phyloP scores from a whole-genome alignment of 768 basidiomycete genomes.

The Mycena haematopus region DNA sequence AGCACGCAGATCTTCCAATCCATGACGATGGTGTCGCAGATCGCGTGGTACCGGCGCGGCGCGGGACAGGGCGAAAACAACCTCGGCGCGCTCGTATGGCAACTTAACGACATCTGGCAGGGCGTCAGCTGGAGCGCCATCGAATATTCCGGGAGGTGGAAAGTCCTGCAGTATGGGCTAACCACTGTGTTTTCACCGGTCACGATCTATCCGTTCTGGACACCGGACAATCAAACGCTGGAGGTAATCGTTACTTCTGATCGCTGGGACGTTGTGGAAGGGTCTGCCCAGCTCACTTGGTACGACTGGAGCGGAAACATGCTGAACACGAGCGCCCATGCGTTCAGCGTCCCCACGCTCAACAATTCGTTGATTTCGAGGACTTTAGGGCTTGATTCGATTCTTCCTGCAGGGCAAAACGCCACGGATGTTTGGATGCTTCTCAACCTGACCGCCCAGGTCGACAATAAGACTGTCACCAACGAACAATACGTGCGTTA shows the following conservation, averaged over 20 bases:
- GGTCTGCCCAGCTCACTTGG: constrained; percentile 59
- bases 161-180: constrained; percentile 60
- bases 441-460: constrained; percentile 54
- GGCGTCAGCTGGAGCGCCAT: constrained; percentile 61
- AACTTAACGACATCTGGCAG: constrained; percentile 68
- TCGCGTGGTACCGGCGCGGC: constrained; percentile 66
- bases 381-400: constrained; percentile 46
- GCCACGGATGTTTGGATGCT: constrained; percentile 56
- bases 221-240: constrained; percentile 51
- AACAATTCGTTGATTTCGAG: constrained; percentile 56
- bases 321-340: constrained; percentile 43
- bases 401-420: constrained; percentile 51
- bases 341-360: constrained; percentile 52
- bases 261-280: constrained; percentile 52
- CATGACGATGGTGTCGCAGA: constrained; percentile 65
- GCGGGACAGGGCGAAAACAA: constrained; percentile 64
- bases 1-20: constrained; percentile 67
- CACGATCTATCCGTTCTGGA: constrained; percentile 65
- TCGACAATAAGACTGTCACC: constrained; percentile 48
- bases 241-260: constrained; percentile 60
- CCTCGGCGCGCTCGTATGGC: constrained; percentile 64
- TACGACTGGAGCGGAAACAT: constrained; percentile 58
- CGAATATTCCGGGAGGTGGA: constrained; percentile 67
- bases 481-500: constrained; percentile 59
- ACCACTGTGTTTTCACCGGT: constrained; percentile 53